These are phyloP conservation scores for Aspergillus sp. DNA, from an alignment of 2,329 filamentous ascomycete species.

Conservation along the genomic window DNA sequence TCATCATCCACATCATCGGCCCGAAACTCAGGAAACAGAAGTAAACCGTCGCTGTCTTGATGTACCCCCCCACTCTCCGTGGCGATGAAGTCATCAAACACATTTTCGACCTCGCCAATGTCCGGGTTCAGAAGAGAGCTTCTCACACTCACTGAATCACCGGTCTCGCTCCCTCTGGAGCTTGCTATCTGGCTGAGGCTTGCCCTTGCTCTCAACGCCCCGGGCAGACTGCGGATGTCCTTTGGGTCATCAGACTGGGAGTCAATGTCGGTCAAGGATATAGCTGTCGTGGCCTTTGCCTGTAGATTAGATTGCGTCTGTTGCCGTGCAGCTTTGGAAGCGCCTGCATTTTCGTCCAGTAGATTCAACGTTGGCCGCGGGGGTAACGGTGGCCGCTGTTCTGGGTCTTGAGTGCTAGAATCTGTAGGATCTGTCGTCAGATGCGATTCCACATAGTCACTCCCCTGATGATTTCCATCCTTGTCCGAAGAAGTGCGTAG, in stretches of 20 bases:
- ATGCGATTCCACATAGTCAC: background rate
- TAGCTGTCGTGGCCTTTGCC: conserved; percentile 70
- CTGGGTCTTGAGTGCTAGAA: conserved; percentile 12
- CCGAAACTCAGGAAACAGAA: conserved; percentile 28
- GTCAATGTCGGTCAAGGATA: conserved; percentile 74
- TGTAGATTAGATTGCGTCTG: conserved; percentile 31
- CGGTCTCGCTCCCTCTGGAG: conserved; percentile 42
- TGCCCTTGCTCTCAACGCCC: conserved; percentile 24
- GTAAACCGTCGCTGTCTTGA: conserved; percentile 24
- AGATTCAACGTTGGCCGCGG: conserved; percentile 36
- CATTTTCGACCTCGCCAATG: conserved; percentile 68
- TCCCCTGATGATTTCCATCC: background rate
- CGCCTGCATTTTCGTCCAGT: conserved; percentile 22
- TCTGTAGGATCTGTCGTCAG: conserved; percentile 10
- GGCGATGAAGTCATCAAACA: conserved; percentile 62
- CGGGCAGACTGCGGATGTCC: conserved; percentile 43
- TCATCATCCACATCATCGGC: conserved; percentile 51
- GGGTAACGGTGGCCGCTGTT: conserved; percentile 38
- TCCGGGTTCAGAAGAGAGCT: conserved; percentile 48
- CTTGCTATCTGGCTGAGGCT: conserved; percentile 38
- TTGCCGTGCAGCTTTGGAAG: conserved; percentile 27
- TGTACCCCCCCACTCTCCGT: conserved; percentile 32
- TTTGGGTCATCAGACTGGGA: conserved; percentile 63
- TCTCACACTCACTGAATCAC: conserved; percentile 43
- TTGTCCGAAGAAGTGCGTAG: background rate